These are phyloP conservation scores for Gloeopeniophorella convolvens DNA, from an alignment of 768 basidiomycete genomes.

Conservation along the genomic window DNA sequence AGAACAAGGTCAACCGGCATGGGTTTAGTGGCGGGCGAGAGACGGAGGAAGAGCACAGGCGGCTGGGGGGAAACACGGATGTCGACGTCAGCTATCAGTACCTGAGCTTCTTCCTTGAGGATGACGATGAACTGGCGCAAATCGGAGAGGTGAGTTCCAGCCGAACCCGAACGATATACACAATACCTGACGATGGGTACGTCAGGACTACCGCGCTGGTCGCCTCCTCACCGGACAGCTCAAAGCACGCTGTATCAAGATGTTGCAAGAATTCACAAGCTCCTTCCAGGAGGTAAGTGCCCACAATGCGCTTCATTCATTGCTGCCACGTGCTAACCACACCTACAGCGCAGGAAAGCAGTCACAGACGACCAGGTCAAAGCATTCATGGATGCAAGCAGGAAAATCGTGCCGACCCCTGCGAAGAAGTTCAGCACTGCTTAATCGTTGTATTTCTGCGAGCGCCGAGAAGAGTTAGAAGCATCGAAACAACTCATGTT, in stretches of 20 bases:
- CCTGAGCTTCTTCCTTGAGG: conserved; percentile 89
- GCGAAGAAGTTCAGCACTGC: conserved; percentile 28
- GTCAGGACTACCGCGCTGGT: conserved; percentile 88
- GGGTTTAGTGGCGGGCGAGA: conserved; percentile 95
- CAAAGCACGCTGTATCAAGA: conserved; percentile 80
- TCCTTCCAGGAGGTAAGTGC: conserved; percentile 75
- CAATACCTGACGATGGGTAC: not conserved
- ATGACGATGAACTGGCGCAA: conserved; percentile 79
- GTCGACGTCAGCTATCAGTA: conserved; percentile 97
- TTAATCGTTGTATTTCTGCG: not conserved
- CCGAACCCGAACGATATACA: not conserved
- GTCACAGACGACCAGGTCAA: conserved; percentile 73
- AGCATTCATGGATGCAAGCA: conserved; percentile 72
- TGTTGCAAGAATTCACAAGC: conserved; percentile 76
- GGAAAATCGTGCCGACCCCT: conserved; percentile 63
- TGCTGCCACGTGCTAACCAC: conserved; percentile 6
- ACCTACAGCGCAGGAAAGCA: conserved; percentile 61
- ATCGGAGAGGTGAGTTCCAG: conserved; percentile 59
- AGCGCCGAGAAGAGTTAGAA: not conserved
- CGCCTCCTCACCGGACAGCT: conserved; percentile 83
- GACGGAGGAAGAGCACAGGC: conserved; percentile 91
- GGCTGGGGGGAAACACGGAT: conserved; percentile 84
- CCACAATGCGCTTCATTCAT: not conserved
- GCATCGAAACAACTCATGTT: not conserved
- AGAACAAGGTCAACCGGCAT: conserved; percentile 94